Evolutionary conservation across 2,329 filamentous ascomycete species (phyloP).

Genomic region (Colletotrichum agaves): DNA sequence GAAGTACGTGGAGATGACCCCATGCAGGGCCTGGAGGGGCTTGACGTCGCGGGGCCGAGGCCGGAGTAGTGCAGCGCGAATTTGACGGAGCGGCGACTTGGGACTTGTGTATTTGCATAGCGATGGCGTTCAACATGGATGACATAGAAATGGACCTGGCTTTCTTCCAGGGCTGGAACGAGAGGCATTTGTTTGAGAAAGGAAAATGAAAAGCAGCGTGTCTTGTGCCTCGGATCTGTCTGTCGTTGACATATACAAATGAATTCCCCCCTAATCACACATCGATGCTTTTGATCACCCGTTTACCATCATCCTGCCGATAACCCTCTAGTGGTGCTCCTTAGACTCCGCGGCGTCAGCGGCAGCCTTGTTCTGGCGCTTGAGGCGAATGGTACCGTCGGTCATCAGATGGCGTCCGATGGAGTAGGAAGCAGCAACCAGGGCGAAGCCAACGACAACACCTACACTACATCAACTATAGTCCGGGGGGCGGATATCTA

Average conservation of each 20-base stretch:
- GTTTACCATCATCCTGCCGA: constrained; percentile 27
- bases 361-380: constrained; percentile 67
- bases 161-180: constrained; percentile 13
- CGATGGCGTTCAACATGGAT: constrained; percentile 54
- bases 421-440: constrained; percentile 86
- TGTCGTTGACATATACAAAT: constrained; percentile 38
- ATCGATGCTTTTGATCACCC: constrained; percentile 29
- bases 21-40: constrained; percentile 93
- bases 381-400: constrained; percentile 93
- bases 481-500: not conserved
- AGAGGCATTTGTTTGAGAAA: constrained; percentile 29
- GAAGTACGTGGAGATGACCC: constrained; percentile 77
- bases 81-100: constrained; percentile 33
- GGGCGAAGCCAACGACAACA: constrained; percentile 86
- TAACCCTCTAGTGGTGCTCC: constrained; percentile 50
- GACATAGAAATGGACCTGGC: constrained; percentile 27
- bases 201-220: constrained; percentile 35
- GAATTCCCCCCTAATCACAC: constrained; percentile 36
- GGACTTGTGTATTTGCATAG: constrained; percentile 50
- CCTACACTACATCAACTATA: constrained; percentile 59
- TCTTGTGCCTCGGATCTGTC: constrained; percentile 37
- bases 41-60: constrained; percentile 94
- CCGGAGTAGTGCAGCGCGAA: constrained; percentile 65
- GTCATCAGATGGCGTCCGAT: constrained; percentile 82
- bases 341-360: constrained; percentile 47